Conservation (phyloP, 345 rosid species). For the Populus deltoides region DNA sequence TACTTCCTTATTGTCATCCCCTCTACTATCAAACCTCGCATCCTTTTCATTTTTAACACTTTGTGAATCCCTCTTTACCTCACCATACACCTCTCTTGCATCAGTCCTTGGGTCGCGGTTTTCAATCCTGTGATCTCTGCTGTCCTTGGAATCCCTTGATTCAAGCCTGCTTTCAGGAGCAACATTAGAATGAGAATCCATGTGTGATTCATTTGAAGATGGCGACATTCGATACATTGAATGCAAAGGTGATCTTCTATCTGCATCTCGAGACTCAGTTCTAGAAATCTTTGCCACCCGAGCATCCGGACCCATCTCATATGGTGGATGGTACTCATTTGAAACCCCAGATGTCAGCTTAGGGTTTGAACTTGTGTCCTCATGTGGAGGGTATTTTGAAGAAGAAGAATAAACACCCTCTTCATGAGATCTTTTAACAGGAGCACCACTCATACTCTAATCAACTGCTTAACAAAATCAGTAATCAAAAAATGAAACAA, state of each 20-base stretch:
- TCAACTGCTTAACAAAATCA: neutral
- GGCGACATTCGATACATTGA: constrained; percentile 51
- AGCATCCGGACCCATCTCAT: constrained; percentile 54
- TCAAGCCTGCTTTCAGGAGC: constrained; percentile 53
- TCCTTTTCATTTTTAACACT: constrained; percentile 67
- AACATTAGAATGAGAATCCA: constrained; percentile 42
- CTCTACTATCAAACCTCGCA: constrained; percentile 55
- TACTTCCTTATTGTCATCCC: constrained; percentile 64
- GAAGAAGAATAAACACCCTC: constrained; percentile 73
- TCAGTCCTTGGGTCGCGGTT: constrained; percentile 62
- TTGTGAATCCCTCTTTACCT: constrained; percentile 71
- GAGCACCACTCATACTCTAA: constrained; percentile 19
- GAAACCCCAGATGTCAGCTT: constrained; percentile 48
- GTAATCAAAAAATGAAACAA: neutral
- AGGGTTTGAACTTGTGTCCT: constrained; percentile 60
- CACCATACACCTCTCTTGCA: constrained; percentile 51
- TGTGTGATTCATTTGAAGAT: constrained; percentile 50
- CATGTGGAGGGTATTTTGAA: constrained; percentile 60
- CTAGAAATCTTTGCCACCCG: constrained; percentile 62
- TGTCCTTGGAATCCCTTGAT: constrained; percentile 59
- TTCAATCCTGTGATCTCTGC: constrained; percentile 50
- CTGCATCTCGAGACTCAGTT: constrained; percentile 66
- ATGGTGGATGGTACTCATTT: constrained; percentile 52
- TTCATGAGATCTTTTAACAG: constrained; percentile 70
- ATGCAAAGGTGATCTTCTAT: constrained; percentile 81